Evolutionary conservation across 2,329 filamentous ascomycete genomes (phyloP), one percentile per base, ranked within the genome.

Genomic region (Exophiala spinifera): DNA sequence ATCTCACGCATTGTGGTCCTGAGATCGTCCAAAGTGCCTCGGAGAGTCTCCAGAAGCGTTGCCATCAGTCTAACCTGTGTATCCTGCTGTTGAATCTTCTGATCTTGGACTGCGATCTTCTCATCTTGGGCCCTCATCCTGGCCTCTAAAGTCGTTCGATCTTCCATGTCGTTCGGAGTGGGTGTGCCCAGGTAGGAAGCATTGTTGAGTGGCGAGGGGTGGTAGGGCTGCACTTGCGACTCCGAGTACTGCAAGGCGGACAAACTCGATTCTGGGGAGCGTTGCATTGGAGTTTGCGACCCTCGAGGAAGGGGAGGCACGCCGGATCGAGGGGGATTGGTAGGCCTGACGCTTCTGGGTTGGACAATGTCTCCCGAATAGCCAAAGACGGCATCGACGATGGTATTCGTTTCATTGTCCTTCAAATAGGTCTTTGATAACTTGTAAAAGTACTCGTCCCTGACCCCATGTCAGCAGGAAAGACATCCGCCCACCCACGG

Each of bases 361-460:
- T 37, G 51, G 23, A 39, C 14, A 17, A 46, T 11, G 36, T 57
- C 53, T 11, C 49, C 57, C 1, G 14, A 34, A 23, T 48, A 54
- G 11, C 40, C 51, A 48, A 64, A 63, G 10, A 56, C 39, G 3
- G 60, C 55, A 10, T 63, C 58, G 2, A 58, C 28, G 15, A 21
- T 43, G 10, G 51, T 42, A 17, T 54, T 40, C 6, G 61, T 60
- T 15, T 55, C 51, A 25, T 51, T 51, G 33, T 55, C 53, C 31
- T 49, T 62, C 43, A 64, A 44, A 44, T 55, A 62, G 28, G 57
- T 61, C 50, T 56, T 60, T 8, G 61, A 61, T 4, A 60, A 34
- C 43, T 63, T 63, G 53, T 63, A 64, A 44, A 64, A 59, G 19
- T 61, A 57, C 28, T 61, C 57, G 21, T 57, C 49, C 10, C 59